Base-by-base conservation (phyloP, 805 yeast genomes). In the Monosporozyma aerobia region DNA sequence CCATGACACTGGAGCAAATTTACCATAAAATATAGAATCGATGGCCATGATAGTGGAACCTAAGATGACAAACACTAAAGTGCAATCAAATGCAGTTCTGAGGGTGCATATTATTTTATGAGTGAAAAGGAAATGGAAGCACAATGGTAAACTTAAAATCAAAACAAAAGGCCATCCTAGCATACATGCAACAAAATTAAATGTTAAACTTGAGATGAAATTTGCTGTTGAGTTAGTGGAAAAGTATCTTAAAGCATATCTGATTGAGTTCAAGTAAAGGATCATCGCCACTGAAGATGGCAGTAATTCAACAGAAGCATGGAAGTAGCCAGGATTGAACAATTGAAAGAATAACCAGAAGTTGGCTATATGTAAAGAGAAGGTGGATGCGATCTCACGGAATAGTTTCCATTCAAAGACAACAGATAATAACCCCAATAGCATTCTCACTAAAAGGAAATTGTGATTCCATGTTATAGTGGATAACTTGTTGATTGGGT, bases 81-180 rank as follows among this genome's bases (percentile, higher is more conserved):
- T 37, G 19, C 64, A 60, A 51, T 62, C 66, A 35, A 64, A 60
- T 0, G 60, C 64, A 5, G 69, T 58, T 43, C 68, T 59, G 22
- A 65, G 43, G 4, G 67, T 58, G 2, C 56, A 53, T 44, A 63
- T 61, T 13, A 69, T 50, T 40, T 57, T 58, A 54, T 62, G 63
- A 30, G 56, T 57, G 51, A 56, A 57, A 25, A 64, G 53, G 54
- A 62, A 69, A 62, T 72, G 80, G 1, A 71, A 48, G 19, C 79
- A 75, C 52, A 82, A 74, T 1, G 96, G 94, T 1, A 78, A 57
- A 1, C 82, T 81, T 52, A 89, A 67, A 0, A 77, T 81, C 53
- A 87, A 67, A 0, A 84, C 79, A 67, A 90, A 92, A 1, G 97
- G 97, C 97, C 97, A 92, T 1, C 97, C 97, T 32, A 86, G 56